Conservation (phyloP, 108 stramenopile genomes). For the Skeletonema potamos region DNA sequence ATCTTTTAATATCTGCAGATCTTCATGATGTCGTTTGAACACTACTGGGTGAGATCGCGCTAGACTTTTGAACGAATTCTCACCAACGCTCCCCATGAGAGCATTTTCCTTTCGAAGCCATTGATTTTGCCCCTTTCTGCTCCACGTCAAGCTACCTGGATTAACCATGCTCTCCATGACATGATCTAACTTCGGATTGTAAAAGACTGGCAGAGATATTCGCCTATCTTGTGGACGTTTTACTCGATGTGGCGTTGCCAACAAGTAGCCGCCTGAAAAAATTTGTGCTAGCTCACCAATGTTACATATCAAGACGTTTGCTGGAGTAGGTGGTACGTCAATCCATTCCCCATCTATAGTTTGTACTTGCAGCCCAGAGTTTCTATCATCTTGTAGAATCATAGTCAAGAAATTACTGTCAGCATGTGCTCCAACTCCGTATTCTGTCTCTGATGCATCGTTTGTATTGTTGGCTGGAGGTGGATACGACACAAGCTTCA, state of each 20-base stretch:
- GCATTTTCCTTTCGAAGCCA: constrained; percentile 49
- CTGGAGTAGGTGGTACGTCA: constrained; percentile 51
- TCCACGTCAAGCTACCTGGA: constrained; percentile 12
- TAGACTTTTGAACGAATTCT: constrained; percentile 72
- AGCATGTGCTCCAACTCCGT: constrained; percentile 72
- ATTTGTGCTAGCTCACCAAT: constrained; percentile 71
- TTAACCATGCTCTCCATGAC: constrained; percentile 46
- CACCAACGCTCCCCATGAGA: constrained; percentile 56
- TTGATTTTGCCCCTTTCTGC: constrained; percentile 38
- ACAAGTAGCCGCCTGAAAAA: constrained; percentile 54
- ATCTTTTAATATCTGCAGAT: constrained; percentile 52
- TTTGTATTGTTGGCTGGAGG: constrained; percentile 1
- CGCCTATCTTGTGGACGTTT: constrained; percentile 28
- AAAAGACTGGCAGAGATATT: constrained; percentile 62
- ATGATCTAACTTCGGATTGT: constrained; percentile 64
- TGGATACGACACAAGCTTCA: constrained; percentile 71
- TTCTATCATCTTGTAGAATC: constrained; percentile 51
- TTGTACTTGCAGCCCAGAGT: constrained; percentile 65
- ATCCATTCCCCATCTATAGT: constrained; percentile 53
- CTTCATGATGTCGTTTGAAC: constrained; percentile 54
- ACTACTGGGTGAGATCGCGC: constrained; percentile 66
- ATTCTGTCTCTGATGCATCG: constrained; percentile 6
- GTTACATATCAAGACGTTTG: constrained; percentile 56
- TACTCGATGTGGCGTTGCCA: constrained; percentile 75
- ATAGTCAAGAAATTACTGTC: constrained; percentile 71